Conservation (phyloP, 2,329 filamentous ascomycete species). For the Fusarium multiceps region DNA sequence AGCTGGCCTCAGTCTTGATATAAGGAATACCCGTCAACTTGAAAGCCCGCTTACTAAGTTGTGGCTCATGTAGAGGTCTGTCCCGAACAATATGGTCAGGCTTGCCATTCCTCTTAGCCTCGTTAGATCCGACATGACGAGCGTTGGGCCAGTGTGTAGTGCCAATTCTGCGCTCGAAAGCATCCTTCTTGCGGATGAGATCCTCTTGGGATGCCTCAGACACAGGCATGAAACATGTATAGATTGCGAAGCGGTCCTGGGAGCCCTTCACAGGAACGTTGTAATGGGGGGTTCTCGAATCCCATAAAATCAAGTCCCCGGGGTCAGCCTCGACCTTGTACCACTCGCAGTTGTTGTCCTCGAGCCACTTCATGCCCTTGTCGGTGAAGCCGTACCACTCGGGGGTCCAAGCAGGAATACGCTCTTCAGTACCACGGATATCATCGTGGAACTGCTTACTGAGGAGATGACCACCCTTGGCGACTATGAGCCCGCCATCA, state of each 20-base stretch:
- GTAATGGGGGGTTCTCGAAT: constrained; percentile 55
- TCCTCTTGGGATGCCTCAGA: constrained; percentile 48
- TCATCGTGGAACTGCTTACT: constrained; percentile 52
- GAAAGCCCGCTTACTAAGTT: constrained; percentile 32
- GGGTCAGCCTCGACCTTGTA: constrained; percentile 56
- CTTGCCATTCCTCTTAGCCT: constrained; percentile 38
- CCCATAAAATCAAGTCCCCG: constrained; percentile 57
- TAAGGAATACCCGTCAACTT: constrained; percentile 43
- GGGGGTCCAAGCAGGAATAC: constrained; percentile 53
- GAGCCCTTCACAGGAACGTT: constrained; percentile 51
- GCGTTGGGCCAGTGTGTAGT: constrained; percentile 59
- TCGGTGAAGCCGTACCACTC: constrained; percentile 51
- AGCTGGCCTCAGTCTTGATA: constrained; percentile 18
- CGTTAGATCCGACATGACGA: constrained; percentile 29
- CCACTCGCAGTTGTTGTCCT: constrained; percentile 49
- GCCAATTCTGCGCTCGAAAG: constrained; percentile 52
- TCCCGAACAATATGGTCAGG: constrained; percentile 33
- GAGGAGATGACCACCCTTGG: constrained; percentile 28
- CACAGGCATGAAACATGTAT: constrained; percentile 45
- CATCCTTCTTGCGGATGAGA: constrained; percentile 54
- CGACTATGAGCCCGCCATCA: constrained; percentile 52
- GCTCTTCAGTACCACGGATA: constrained; percentile 48
- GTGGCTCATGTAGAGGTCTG: constrained; percentile 33
- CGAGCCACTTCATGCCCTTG: constrained; percentile 53
- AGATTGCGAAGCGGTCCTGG: constrained; percentile 49